A percentile compares a stretch with the other conserved stretches of the same genome.
Evolutionary conservation across 2,329 filamentous ascomycete species (phyloP).

Genomic region (Aspergillus sp.): DNA sequence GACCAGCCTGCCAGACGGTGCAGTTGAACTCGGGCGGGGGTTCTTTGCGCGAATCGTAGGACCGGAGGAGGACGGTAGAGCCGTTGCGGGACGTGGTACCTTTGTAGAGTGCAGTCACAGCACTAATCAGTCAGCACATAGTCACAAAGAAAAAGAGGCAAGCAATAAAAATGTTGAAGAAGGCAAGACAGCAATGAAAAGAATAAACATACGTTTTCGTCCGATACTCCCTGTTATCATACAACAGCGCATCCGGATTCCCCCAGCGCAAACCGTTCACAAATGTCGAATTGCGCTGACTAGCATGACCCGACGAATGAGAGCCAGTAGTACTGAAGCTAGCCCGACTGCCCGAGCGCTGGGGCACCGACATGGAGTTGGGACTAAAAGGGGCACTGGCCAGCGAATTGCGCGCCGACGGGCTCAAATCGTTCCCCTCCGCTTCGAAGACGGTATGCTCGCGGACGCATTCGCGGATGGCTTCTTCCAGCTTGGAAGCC

Average conservation of each 20-base stretch:
- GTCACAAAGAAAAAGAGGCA: not conserved
- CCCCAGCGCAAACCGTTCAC: constrained; percentile 60
- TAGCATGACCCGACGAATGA: constrained; percentile 57
- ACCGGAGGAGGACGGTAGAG: constrained; percentile 74
- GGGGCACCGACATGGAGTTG: constrained; percentile 34
- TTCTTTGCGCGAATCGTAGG: constrained; percentile 93
- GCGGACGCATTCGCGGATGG: constrained; percentile 83
- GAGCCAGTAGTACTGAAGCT: constrained; percentile 79
- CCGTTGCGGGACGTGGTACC: constrained; percentile 67
- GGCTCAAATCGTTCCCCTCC: constrained; percentile 75
- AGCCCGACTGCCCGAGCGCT: constrained; percentile 73
- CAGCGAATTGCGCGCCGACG: constrained; percentile 46
- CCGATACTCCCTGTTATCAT: constrained; percentile 80
- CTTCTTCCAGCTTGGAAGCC: constrained; percentile 90
- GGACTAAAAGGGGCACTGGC: constrained; percentile 52
- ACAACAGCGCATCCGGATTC: constrained; percentile 82
- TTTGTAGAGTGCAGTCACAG: constrained; percentile 87
- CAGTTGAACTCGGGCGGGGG: constrained; percentile 88
- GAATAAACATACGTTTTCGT: constrained; percentile 76
- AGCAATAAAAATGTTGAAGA: not conserved
- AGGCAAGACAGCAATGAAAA: no score
- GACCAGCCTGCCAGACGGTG: constrained; percentile 94
- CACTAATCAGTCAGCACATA: constrained; percentile 54
- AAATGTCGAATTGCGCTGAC: constrained; percentile 54
- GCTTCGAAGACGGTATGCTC: constrained; percentile 78